Base-by-base conservation (phyloP, 352 stramenopile genomes). In the Pythium myriotylum region DNA sequence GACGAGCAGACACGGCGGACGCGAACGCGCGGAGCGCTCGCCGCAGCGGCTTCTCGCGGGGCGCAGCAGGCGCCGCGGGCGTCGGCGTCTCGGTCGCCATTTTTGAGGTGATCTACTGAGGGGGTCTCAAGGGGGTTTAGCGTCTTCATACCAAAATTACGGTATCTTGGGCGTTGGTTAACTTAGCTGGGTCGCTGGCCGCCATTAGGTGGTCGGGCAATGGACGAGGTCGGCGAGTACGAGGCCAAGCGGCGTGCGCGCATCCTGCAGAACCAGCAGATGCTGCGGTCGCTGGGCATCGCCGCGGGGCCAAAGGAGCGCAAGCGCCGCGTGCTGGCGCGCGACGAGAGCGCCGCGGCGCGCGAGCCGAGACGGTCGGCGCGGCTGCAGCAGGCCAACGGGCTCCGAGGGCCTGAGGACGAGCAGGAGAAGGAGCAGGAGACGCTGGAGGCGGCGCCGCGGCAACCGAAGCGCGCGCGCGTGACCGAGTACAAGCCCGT, bases 241-340 rank as follows among this genome's bases (percentile, higher is more conserved):
- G 81, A 90, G 40, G 65, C 73, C 52, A 90, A 88, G 71, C 76
- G 81, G 1, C 58, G 63, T 59, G 74, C 74, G 58, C 81, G 78
- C 59, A 75, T 90, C 22, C 65, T 73, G 49, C 58, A 70, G 42
- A 89, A 89, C 70, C 72, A 76, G 47, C 63, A 62, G 22, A 59
- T 67, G 52, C 47, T 90, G 40, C 60, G 70, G 48, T 67, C 68
- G 16, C 65, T 89, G 24, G 54, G 73, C 26, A 71, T 90, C 9
- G 27, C 47, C 2, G 13, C 49, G 9, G 14, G 23, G 42, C 32
- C 41, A 5, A 32, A 42, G 7, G 42, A 40, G 39, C 46, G 41
- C 49, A 66, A 66, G 42, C 48, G 29, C 20, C 59, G 50, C 32
- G 23, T 59, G 9, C 32, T 32, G 2, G 33, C 33, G 22, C 55